A percentile compares a stretch with the other conserved stretches of the same genome.
Evolutionary conservation across 352 stramenopile genomes (phyloP).

Genomic region (Pythium scleroteichum): DNA sequence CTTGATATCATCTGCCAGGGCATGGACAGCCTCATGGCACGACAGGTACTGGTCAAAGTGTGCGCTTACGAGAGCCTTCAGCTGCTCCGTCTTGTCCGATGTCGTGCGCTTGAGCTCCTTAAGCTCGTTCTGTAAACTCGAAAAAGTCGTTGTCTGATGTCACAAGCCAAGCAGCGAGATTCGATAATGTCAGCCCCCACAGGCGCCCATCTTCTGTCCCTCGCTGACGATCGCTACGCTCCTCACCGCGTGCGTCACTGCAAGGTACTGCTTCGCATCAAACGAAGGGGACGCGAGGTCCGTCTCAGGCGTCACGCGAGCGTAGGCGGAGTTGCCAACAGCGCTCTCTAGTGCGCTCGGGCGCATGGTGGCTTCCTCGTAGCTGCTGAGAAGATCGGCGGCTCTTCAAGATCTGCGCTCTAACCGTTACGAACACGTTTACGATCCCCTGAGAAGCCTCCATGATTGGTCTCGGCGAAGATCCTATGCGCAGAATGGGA

Average conservation of each 20-base stretch:
- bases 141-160: slow-evolving; percentile 57
- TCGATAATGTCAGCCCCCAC: too few relatives aligned
- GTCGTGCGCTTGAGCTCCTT: slow-evolving; percentile 68
- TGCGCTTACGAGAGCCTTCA: slow-evolving; percentile 76
- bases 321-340: slow-evolving; percentile 7
- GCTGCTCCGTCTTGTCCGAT: slow-evolving; percentile 82
- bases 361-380: too few relatives aligned
- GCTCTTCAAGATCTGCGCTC: slow-evolving; percentile 24
- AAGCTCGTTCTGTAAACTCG: slow-evolving; percentile 62
- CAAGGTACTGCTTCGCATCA: slow-evolving; percentile 60
- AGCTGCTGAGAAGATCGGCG: neutral
- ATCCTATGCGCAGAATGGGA: neutral
- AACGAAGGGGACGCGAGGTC: slow-evolving; percentile 67
- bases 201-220: too few relatives aligned
- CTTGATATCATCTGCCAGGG: slow-evolving; percentile 61
- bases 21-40: slow-evolving; percentile 75
- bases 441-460: neutral
- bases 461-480: too few relatives aligned
- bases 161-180: neutral
- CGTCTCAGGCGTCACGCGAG: slow-evolving; percentile 32
- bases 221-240: neutral
- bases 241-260: slow-evolving; percentile 60
- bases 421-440: neutral
- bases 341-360: slow-evolving; percentile 24
- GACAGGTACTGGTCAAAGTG: slow-evolving; percentile 86